Evolutionary conservation across 495 filamentous ascomycete species (phyloP), one percentile per base, ranked within the genome.

Genomic region (Zalerion maritima): DNA sequence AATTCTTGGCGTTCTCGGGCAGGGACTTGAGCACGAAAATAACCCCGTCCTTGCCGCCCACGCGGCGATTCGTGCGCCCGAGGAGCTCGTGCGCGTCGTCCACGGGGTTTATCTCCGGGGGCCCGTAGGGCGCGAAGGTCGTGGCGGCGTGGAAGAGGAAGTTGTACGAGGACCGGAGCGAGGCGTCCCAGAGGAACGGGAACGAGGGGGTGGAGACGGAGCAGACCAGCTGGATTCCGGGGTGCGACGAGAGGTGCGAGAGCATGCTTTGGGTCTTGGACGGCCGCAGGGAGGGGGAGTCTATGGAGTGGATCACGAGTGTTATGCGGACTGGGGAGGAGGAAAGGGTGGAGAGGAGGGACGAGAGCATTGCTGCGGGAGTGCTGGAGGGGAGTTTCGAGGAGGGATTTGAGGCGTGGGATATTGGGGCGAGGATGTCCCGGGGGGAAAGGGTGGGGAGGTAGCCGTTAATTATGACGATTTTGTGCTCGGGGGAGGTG

Each of bases 141-240:
- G 89, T 96, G 46, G 76, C 76, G 54, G 94, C 85, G 54, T 97
- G 89, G 60, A 85, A 94, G 11, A 84, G 58, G 37, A 91, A 85
- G 41, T 81, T 80, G 52, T 82, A 80, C 14, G 77, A 70, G 1
- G 78, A 74, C 18, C 75, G 75, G 9, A 85, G 60, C 34, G 71
- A 73, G 34, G 76, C 73, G 49, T 94, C 84, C 91, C 91, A 97
- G 37, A 96, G 71, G 0, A 93, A 57, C 2, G 79, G 62, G 43
- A 92, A 91, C 32, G 77, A 78, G 18, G 85, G 84, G 3, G 82
- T 83, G 55, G 94, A 83, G 27, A 78, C 74, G 1, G 83, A 89
- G 38, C 77, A 76, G 11, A 91, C 55, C 5, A 96, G 65, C 30
- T 66, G 67, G 35, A 96, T 71, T 22, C 66, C 66, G 2, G 79